A percentile compares a stretch with the other conserved stretches of the same genome.
These are phyloP conservation scores for Lactarius vividus DNA, from an alignment of 768 basidiomycete genomes.

Conservation along the genomic window DNA sequence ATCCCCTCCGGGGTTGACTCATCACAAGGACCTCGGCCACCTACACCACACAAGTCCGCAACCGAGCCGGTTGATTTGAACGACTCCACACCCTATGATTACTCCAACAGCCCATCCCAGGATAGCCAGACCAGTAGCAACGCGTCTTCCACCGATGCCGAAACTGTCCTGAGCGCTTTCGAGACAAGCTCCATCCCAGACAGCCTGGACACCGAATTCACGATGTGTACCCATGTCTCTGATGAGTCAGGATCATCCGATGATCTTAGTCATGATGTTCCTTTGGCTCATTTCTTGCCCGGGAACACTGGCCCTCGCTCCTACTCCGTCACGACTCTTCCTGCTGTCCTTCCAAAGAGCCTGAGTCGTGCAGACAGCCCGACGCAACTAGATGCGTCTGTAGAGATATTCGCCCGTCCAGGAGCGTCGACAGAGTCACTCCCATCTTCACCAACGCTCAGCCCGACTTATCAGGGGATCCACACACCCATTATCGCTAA, in stretches of 20 bases:
- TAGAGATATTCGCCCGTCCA: constrained; percentile 72
- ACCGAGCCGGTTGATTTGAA: constrained; percentile 7
- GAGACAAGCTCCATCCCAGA: constrained; percentile 15
- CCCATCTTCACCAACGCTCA: constrained; percentile 35
- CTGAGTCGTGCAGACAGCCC: constrained; percentile 39
- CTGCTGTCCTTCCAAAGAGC: constrained; percentile 32
- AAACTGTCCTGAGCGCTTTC: constrained; percentile 18
- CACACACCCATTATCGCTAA: background rate
- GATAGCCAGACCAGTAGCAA: constrained; percentile 21
- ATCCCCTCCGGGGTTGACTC: background rate
- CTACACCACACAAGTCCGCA: constrained; percentile 6
- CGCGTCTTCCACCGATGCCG: constrained; percentile 10
- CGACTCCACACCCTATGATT: constrained; percentile 25
- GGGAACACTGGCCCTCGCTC: constrained; percentile 25
- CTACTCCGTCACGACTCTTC: constrained; percentile 38
- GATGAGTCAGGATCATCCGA: constrained; percentile 16
- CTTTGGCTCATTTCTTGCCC: constrained; percentile 2
- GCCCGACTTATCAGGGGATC: constrained; percentile 35
- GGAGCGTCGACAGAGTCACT: constrained; percentile 74
- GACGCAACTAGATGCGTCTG: constrained; percentile 64
- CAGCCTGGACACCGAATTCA: constrained; percentile 17
- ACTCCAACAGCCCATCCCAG: constrained; percentile 3
- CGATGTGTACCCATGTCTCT: constrained; percentile 20
- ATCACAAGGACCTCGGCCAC: background rate
- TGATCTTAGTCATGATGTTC: background rate